These are phyloP conservation scores for Lasiosphaeria hispida DNA, from an alignment of 495 filamentous ascomycete species.

Conservation along the genomic window DNA sequence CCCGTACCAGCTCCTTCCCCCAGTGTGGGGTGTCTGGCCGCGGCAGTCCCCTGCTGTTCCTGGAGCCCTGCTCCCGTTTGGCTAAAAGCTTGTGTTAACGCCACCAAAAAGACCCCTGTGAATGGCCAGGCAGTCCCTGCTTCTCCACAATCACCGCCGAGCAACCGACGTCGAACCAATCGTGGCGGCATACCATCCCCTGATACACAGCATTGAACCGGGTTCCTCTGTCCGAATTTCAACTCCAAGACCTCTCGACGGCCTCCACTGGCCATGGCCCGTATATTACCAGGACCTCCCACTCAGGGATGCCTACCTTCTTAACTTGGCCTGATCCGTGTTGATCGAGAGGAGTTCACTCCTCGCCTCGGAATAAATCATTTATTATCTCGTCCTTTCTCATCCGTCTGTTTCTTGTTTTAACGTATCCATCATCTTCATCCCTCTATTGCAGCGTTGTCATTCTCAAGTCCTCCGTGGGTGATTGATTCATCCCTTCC, in stretches of 20 bases:
- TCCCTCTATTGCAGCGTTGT: too few relatives aligned
- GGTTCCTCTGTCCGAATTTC: too few relatives aligned
- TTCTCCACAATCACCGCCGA: background rate
- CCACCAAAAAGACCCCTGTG: background rate
- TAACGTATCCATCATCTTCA: constrained; percentile 15
- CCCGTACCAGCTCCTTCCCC: background rate
- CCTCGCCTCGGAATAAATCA: too few relatives aligned
- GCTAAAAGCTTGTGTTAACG: constrained; percentile 7
- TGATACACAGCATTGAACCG: too few relatives aligned
- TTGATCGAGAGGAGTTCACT: too few relatives aligned
- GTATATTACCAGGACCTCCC: too few relatives aligned
- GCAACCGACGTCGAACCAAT: too few relatives aligned
- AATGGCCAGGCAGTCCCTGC: background rate
- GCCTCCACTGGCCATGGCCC: too few relatives aligned
- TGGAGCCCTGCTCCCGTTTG: background rate
- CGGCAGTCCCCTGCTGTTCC: background rate
- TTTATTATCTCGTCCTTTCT: background rate
- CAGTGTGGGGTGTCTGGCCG: constrained; percentile 5
- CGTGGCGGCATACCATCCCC: too few relatives aligned
- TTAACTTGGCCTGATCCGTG: too few relatives aligned
- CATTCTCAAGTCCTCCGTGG: background rate
- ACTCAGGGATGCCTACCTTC: too few relatives aligned
- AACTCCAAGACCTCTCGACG: too few relatives aligned
- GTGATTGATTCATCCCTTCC: constrained; percentile 26
- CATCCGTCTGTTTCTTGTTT: constrained; percentile 3